phyloP scores from a whole-genome alignment of 495 filamentous ascomycete species.

The Penicillium steckii region DNA sequence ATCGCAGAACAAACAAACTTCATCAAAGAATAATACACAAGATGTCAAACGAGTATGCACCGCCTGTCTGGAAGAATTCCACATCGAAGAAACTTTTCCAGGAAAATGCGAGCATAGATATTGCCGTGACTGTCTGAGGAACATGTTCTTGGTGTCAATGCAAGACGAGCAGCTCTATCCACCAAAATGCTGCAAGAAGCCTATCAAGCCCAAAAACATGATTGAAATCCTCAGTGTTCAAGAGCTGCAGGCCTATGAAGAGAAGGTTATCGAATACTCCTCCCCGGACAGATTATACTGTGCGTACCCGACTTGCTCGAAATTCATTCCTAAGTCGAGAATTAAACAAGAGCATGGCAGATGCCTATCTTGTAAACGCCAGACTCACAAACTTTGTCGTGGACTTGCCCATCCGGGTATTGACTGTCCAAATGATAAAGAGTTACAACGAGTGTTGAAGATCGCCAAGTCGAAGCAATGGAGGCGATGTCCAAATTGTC shows the following conservation, averaged over 20 bases:
- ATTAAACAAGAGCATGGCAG: slow-evolving; percentile 11
- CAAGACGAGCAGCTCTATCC: slow-evolving; percentile 25
- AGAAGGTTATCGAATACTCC: slow-evolving; percentile 17
- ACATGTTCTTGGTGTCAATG: slow-evolving; percentile 17
- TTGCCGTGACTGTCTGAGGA: slow-evolving; percentile 12
- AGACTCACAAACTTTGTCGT: slow-evolving; percentile 17
- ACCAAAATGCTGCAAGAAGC: slow-evolving; percentile 12
- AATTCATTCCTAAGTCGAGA: slow-evolving; percentile 15
- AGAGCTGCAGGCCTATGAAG: slow-evolving; percentile 11
- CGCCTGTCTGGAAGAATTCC: slow-evolving; percentile 7
- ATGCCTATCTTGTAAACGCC: slow-evolving; percentile 12
- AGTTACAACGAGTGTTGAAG: slow-evolving; percentile 11
- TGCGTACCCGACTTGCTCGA: slow-evolving; percentile 16
- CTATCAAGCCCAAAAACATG: slow-evolving; percentile 2
- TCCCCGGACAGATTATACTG: slow-evolving; percentile 20
- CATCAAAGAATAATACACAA: background rate
- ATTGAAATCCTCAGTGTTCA: slow-evolving; percentile 6
- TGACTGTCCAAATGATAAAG: slow-evolving; percentile 20
- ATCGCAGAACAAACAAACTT: no score
- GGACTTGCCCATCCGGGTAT: slow-evolving; percentile 13
- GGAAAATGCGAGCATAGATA: slow-evolving; percentile 13
- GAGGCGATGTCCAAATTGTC: slow-evolving; percentile 19
- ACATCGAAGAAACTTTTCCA: background rate
- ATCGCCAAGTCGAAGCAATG: slow-evolving; percentile 13
- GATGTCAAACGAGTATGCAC: background rate